Percentiles rank a stretch among this genome's conserved stretches.
These are phyloP conservation scores for Acanthamoeba sp. DNA, from an alignment of 208 protist species.

Conservation along the genomic window DNA sequence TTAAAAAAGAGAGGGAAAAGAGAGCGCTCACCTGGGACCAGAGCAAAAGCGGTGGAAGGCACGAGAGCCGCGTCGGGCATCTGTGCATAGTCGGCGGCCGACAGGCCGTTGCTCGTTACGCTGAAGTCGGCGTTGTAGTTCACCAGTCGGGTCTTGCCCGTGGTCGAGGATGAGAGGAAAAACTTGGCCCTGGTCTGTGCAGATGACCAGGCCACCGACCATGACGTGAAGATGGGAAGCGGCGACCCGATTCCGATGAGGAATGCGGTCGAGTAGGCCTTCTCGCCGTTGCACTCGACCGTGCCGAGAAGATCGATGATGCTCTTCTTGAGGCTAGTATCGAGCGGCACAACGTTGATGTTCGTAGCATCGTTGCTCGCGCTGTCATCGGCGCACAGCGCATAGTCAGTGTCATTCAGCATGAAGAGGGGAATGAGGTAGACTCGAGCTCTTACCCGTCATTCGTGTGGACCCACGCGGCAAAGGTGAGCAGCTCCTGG, in stretches of 20 bases:
- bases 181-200: background rate
- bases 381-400: background rate
- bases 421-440: background rate
- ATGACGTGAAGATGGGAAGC: background rate
- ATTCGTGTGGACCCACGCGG: background rate
- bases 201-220: conserved; percentile 29
- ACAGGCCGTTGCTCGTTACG: conserved; percentile 1
- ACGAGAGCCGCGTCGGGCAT: background rate
- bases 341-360: conserved; percentile 9
- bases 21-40: background rate
- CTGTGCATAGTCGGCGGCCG: background rate
- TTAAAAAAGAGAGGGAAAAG: background rate
- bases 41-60: background rate
- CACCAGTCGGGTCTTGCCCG: background rate
- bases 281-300: background rate
- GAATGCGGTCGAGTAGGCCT: background rate
- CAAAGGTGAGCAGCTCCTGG: conserved; percentile 19
- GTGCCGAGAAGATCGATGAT: background rate
- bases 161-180: background rate
- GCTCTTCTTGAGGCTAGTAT: background rate
- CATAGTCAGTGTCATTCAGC: background rate
- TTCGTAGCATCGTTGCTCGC: background rate
- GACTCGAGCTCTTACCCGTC: background rate
- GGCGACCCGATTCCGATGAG: conserved; percentile 23
- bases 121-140: background rate